phyloP scores from a whole-genome alignment of 1,284 basidiomycete genomes.

The Ustilago cynodontis region DNA sequence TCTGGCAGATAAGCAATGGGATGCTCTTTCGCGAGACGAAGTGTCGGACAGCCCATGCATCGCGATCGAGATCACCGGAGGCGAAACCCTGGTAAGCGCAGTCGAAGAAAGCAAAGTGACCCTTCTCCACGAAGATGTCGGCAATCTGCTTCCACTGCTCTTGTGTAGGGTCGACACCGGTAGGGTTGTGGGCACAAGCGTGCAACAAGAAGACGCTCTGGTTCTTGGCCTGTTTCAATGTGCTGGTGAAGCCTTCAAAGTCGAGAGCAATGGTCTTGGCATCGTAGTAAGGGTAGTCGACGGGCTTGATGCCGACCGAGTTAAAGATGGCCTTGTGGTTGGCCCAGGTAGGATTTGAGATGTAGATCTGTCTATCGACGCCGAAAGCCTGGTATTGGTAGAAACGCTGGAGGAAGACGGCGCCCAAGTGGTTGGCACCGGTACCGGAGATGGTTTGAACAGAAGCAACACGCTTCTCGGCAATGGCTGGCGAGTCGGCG shows the following conservation, averaged over 20 bases:
- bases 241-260: constrained; percentile 79
- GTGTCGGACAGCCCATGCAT: constrained; percentile 94
- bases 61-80: constrained; percentile 85
- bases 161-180: constrained; percentile 88
- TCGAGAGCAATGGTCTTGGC: constrained; percentile 89
- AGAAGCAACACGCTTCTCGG: constrained; percentile 73
- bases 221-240: constrained; percentile 75
- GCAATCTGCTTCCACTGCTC: constrained; percentile 89
- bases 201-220: constrained; percentile 89
- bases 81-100: constrained; percentile 94
- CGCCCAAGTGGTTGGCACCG: constrained; percentile 93
- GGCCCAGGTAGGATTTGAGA: constrained; percentile 94
- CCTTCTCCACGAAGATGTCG: constrained; percentile 79
- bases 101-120: constrained; percentile 93
- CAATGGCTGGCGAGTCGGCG: constrained; percentile 78
- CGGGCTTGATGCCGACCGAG: constrained; percentile 82
- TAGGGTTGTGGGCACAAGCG: constrained; percentile 95
- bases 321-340: constrained; percentile 92
- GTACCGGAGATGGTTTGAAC: constrained; percentile 88
- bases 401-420: constrained; percentile 86
- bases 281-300: constrained; percentile 91
- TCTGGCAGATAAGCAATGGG: constrained; percentile 90
- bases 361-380: constrained; percentile 75
- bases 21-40: constrained; percentile 80
- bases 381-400: constrained; percentile 74